Evolutionary conservation across 805 yeast species (phyloP).

Genomic region (Saturnispora gosingensis): DNA sequence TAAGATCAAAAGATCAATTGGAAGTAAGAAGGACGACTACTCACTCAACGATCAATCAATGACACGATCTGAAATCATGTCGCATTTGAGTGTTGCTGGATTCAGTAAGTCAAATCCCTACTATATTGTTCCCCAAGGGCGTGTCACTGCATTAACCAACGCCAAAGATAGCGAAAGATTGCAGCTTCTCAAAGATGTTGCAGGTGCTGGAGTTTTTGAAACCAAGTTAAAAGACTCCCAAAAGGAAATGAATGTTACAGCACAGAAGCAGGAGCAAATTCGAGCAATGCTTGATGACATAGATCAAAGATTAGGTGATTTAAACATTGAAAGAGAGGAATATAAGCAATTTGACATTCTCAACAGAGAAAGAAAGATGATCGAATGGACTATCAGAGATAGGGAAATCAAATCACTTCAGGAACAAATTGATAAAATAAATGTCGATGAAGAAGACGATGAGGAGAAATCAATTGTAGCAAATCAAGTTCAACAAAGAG

Average conservation of each 20-base stretch:
- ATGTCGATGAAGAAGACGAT: conserved; percentile 43
- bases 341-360: conserved; percentile 58
- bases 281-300: conserved; percentile 64
- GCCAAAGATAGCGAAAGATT: conserved; percentile 81
- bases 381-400: conserved; percentile 68
- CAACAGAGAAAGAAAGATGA: conserved; percentile 58
- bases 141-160: conserved; percentile 78
- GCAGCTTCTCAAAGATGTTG: conserved; percentile 75
- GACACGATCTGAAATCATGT: conserved; percentile 71
- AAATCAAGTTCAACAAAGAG: conserved; percentile 52
- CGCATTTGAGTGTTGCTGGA: conserved; percentile 83
- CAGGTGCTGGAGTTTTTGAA: conserved; percentile 92
- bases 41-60: conserved; percentile 73
- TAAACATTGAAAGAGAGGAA: conserved; percentile 73
- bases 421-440: conserved; percentile 51
- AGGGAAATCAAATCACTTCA: conserved; percentile 61
- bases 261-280: conserved; percentile 58
- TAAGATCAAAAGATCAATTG: conserved; percentile 76
- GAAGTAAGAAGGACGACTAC: conserved; percentile 88
- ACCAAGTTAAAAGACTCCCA: conserved; percentile 65
- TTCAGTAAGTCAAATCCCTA: conserved; percentile 86
- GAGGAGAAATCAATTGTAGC: conserved; percentile 45
- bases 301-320: conserved; percentile 62
- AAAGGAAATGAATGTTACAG: conserved; percentile 70
- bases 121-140: conserved; percentile 95